Percentiles rank a stretch among this genome's conserved stretches.
Conservation (phyloP, 129 eudicot species). For the Chrysanthemum makinoi region DNA sequence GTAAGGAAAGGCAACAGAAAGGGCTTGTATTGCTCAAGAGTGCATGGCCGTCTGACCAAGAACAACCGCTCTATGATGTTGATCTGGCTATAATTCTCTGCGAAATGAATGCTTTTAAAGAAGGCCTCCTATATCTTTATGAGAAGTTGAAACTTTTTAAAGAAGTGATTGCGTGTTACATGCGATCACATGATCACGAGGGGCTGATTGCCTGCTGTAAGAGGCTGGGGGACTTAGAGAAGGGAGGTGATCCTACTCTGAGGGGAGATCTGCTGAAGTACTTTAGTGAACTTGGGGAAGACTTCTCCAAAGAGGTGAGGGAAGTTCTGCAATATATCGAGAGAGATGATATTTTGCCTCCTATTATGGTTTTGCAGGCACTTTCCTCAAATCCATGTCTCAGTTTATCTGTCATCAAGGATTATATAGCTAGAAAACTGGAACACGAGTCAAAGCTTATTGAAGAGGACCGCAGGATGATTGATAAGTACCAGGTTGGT, state of each 20-base stretch:
- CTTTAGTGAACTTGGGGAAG: conserved; percentile 99
- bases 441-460: conserved; percentile 87
- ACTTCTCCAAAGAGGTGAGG: conserved; percentile 89
- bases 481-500: conserved; percentile 89
- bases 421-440: conserved; percentile 88
- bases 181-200: conserved; percentile 95
- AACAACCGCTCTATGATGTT: conserved; percentile 85
- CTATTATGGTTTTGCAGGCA: conserved; percentile 87
- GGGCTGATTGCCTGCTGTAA: conserved; percentile 96
- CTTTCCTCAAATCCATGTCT: conserved; percentile 88
- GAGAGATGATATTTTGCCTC: conserved; percentile 92
- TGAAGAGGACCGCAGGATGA: conserved; percentile 86
- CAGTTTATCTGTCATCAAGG: conserved; percentile 84
- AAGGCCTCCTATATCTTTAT: conserved; percentile 81
- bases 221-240: conserved; percentile 91
- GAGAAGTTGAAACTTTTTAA: conserved; percentile 94
- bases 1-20: conserved; percentile 59
- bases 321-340: conserved; percentile 86
- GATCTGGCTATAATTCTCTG: conserved; percentile 88
- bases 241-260: conserved; percentile 84
- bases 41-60: conserved; percentile 91
- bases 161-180: conserved; percentile 97
- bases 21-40: conserved; percentile 78
- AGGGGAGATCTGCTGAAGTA: conserved; percentile 94
- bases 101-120: conserved; percentile 81